Conservation (phyloP, 208 protist genomes). For the Acanthamoeba healyi region DNA sequence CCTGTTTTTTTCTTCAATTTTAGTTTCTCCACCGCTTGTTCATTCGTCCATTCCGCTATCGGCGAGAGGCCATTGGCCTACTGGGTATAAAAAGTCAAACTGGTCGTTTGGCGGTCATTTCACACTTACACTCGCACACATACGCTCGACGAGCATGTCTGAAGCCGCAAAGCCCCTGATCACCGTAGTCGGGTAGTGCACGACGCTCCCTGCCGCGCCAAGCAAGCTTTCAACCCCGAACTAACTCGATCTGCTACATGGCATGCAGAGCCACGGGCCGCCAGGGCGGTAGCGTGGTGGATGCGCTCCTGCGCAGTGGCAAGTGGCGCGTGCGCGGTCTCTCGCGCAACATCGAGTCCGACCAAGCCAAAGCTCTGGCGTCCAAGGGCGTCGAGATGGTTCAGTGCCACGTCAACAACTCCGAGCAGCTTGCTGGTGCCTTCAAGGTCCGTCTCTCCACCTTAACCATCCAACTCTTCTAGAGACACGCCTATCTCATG, state of each 20-base stretch:
- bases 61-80: not conserved
- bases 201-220: not conserved
- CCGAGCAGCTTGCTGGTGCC: not conserved
- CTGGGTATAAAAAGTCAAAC: not conserved
- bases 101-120: too few species aligned
- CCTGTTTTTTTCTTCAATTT: too few species aligned
- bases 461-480: not conserved
- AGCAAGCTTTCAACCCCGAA: too few species aligned
- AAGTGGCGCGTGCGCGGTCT: not conserved
- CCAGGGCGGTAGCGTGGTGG: conserved; percentile 24
- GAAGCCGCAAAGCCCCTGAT: not conserved
- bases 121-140: not conserved
- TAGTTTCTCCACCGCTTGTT: too few species aligned
- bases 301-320: not conserved
- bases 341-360: not conserved
- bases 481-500: not conserved
- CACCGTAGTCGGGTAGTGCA: not conserved
- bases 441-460: not conserved
- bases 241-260: too few species aligned
- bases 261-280: not conserved
- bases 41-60: too few species aligned
- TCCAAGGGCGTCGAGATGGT: conserved; percentile 11
- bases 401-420: conserved; percentile 4
- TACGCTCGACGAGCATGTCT: not conserved
- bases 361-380: not conserved